Evolutionary conservation across 768 basidiomycete species (phyloP), one percentile per base, ranked within the genome.

Genomic region (Pulveroboletus sp.): DNA sequence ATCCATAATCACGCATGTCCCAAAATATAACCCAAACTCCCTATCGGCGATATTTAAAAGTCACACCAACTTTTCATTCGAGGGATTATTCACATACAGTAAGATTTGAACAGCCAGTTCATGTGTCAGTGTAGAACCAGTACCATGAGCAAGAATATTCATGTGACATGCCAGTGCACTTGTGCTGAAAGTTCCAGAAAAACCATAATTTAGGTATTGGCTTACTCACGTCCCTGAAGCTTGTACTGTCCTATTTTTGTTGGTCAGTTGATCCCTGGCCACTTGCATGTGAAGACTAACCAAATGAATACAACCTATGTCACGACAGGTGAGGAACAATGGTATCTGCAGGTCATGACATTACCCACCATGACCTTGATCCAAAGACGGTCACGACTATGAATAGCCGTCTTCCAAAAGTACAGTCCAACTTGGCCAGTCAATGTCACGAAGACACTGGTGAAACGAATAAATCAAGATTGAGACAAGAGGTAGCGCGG

Each of bases 361-460:
- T 44, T 10, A 45, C 63, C 3, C 33, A 65, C 63, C 18, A 55
- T 17, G 24, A 47, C 36, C 46, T 64, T 65, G 38, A 59, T 39
- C 63, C 63, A 65, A 45, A 33, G 18, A 36, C 53, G 28, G 6
- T 65, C 64, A 26, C 57, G 55, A 31, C 35, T 13, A 39, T 50
- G 59, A 35, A 56, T 24, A 11, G 50, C 1, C 8, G n/a, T 35
- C 17, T 33, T 65, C 51, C 56, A 41, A 47, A 66, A 51, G 39
- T 65, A 66, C 8, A 57, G n/a, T 40, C 28, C 52, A 11, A 64
- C 57, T 53, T 65, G 63, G 21, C 39, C 1, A 8, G 61, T 63
- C n/a, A 66, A 32, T 35, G 64, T 42, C 35, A 54, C 1, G 31
- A 64, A 65, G 32, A 54, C 13, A 14, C 63, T 64, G 10, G 27